Base-by-base conservation (phyloP, 371 early-diverging fungal species). In the Lichtheimia ramosa region DNA sequence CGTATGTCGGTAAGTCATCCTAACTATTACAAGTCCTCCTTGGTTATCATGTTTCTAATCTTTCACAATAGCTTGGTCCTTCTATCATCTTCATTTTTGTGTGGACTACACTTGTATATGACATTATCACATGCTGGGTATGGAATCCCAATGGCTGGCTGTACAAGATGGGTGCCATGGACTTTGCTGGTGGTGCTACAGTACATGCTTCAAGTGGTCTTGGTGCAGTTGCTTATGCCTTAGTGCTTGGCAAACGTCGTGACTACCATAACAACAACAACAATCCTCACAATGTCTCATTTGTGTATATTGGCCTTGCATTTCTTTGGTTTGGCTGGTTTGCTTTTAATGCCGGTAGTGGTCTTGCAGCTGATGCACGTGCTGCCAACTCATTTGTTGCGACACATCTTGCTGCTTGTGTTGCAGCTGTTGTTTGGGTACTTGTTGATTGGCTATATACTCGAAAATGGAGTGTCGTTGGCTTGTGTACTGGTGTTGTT, bases 171-270 rank as follows among this genome's bases (percentile, higher is more conserved):
- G 93, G 93, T 16, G 83, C 75, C 27, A 71, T 89, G 64, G 93
- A 94, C 69, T 94, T 84, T 79, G 94, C 94, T 46, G 94, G 71
- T 48, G 95, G 95, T 15, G 88, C 89, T 21, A 89, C 92, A 25
- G 93, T 93, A n/a, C 91, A 94, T 66, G 85, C 89, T 20, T 83
- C 92, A 16, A 89, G 91, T 21, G 95, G 95, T 42, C 81, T 89
- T 46, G 89, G 90, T 15, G 95, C 89, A 43, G 85, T 93, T 46
- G 93, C 93, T 12, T 90, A 89, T 71, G 86, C 89, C 55, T 69
- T 90, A 69, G 86, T 89, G 18, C 69, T 90, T 52, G 93, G 93
- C 53, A 86, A 87, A 70, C 84, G 91, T 41, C 84, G 81, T 21
- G 86, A 85, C 48, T 83, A 79, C 58, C 78, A 84, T 49, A 79